Evolutionary conservation across 2,329 filamentous ascomycete species (phyloP), one percentile per base, ranked within the genome.

Genomic region (Botrytis tulipae): DNA sequence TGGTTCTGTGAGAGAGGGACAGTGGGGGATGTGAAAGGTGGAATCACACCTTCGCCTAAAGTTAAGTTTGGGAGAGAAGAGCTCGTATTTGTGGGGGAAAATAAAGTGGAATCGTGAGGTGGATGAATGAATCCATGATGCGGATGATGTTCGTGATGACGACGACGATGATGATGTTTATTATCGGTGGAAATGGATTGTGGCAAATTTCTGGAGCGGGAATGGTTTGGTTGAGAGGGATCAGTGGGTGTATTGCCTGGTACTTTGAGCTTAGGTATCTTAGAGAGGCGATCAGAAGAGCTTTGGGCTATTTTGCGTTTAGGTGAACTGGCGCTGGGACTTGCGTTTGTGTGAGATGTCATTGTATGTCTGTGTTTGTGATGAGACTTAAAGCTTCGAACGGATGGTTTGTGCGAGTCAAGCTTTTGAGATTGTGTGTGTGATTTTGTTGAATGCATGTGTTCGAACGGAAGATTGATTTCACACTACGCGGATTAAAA

Each of bases 11-110:
- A 35, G 10, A 29, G 65, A 1, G 46, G 32, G 16, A 40, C 25
- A 9, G 65, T 68, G 65, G 65, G 65, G n/a, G 65, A 68, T 54
- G 46, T 68, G 65, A 68, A 68, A 3, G 65, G 65, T n/a, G 65
- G 65, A n/a, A 68, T 68, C 1, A 68, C 65, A 20, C 65, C 65
- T 29, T 68, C 65, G 16, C 4, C 9, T 29, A 20, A 46, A 4
- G 14, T 35, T 20, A 29, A 25, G 20, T 29, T 35, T 2, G 32
- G 51, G 18, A 48, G 35, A 29, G 8, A 29, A 22, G 46, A 54
- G n/a, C 32, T 37, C 14, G 35, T 68, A 25, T 68, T 35, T 40
- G 32, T 54, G 2, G 65, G 65, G 2, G 46, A 54, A 18, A 68
- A 68, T 10, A 68, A 25, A 12, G 65, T 68, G 14, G 65, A 22